Evolutionary conservation across 148 eudicot genomes (phyloP).

Genomic region (Rhododendron ferrugineum): DNA sequence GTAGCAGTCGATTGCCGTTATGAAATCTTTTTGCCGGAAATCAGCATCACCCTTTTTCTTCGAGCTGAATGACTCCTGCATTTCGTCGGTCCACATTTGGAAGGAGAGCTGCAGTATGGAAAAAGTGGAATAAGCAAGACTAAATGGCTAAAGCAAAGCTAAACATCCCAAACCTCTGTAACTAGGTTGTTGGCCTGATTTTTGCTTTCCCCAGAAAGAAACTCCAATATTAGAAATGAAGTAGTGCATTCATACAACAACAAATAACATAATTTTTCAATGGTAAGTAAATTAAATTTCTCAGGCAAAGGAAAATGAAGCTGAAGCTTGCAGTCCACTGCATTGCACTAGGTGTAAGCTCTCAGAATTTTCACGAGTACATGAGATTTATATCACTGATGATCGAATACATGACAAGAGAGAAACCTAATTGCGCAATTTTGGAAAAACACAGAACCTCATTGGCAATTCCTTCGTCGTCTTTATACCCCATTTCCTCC

Average conservation of each 20-base stretch:
- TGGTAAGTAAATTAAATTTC: not conserved
- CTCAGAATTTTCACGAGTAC: not conserved
- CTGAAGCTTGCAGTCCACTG: not conserved
- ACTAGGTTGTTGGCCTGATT: not conserved
- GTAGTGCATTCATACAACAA: not conserved
- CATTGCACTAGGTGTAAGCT: not conserved
- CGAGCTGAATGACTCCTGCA: constrained; percentile 50
- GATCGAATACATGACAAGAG: not conserved
- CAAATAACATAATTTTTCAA: not conserved
- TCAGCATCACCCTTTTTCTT: constrained; percentile 59
- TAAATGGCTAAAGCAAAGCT: not conserved
- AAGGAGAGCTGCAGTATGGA: constrained; percentile 49
- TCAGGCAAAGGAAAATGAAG: not conserved
- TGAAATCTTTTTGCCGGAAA: constrained; percentile 50
- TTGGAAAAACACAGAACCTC: constrained; percentile 31
- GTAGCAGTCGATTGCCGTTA: constrained; percentile 44
- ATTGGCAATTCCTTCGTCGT: constrained; percentile 57
- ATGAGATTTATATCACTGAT: not conserved
- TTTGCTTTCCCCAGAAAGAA: not conserved
- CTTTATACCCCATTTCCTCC: constrained; percentile 54
- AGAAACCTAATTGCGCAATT: not conserved
- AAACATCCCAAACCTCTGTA: not conserved
- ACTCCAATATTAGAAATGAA: not conserved
- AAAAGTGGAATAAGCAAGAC: constrained; percentile 5
- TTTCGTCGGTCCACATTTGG: constrained; percentile 73